phyloP scores from a whole-genome alignment of 805 yeast species.

The Lipomyces sp. region DNA sequence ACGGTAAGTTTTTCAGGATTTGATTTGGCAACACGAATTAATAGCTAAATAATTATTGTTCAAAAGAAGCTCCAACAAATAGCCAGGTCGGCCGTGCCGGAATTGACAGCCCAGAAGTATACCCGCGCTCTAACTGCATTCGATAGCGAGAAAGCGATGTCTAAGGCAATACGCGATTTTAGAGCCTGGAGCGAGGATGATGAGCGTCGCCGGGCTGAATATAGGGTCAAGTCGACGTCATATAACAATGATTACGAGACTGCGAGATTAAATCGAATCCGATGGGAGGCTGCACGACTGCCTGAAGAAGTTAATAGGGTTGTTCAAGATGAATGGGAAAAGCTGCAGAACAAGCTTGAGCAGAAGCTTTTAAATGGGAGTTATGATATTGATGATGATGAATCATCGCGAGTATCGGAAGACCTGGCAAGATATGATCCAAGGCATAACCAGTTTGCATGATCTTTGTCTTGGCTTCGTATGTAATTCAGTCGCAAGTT shows the following conservation, averaged over 20 bases:
- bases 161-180: slow-evolving; percentile 2
- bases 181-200: slow-evolving; percentile 13
- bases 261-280: slow-evolving; percentile 10
- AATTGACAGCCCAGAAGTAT: not conserved
- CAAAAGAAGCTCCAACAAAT: not conserved
- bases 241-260: slow-evolving; percentile 4
- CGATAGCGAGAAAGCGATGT: slow-evolving; percentile 3
- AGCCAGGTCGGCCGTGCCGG: not conserved
- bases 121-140: slow-evolving; percentile 4
- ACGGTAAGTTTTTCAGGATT: not conserved
- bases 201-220: slow-evolving; percentile 11
- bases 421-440: not conserved
- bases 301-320: slow-evolving; percentile 7
- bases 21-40: too few relatives aligned
- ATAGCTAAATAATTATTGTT: not conserved
- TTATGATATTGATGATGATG: not conserved
- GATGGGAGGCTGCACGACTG: slow-evolving; percentile 13
- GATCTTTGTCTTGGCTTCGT: not conserved
- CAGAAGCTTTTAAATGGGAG: slow-evolving; percentile 2
- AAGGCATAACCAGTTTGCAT: not conserved
- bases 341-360: slow-evolving; percentile 4
- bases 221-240: not conserved
- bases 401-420: not conserved
- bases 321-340: slow-evolving; percentile 10
- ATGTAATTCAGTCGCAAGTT: not conserved